Percentiles rank a stretch among this genome's conserved stretches.
These are phyloP conservation scores for Prunus dulcis DNA, from an alignment of 306 rosid species.

Conservation along the genomic window DNA sequence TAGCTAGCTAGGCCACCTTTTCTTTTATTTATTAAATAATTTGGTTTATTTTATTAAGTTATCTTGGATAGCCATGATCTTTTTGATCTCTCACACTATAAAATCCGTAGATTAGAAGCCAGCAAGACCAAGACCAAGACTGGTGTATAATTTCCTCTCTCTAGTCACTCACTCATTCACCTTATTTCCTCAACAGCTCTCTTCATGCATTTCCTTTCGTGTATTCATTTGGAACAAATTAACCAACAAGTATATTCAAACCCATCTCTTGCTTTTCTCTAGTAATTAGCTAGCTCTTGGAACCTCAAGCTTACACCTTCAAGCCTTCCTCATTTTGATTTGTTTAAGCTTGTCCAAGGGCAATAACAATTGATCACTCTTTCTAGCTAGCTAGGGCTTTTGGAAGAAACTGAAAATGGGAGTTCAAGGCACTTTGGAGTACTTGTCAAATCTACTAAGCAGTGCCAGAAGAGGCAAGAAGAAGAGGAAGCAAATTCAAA, in stretches of 20 bases:
- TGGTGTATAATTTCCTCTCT: background rate
- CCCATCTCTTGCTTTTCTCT: background rate
- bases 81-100: background rate
- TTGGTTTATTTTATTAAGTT: background rate
- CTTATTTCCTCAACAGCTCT: background rate
- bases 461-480: slow-evolving; percentile 44
- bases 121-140: background rate
- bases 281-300: background rate
- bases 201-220: background rate
- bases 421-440: slow-evolving; percentile 73
- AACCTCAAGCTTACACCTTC: background rate
- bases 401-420: slow-evolving; percentile 52
- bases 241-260: background rate
- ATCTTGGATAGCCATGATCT: background rate
- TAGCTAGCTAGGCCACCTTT: background rate
- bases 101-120: background rate
- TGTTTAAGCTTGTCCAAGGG: background rate
- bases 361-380: background rate
- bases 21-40: background rate
- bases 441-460: slow-evolving; percentile 58
- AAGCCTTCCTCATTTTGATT: background rate
- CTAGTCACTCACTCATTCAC: background rate
- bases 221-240: background rate
- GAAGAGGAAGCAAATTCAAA: slow-evolving; percentile 77
- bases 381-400: background rate